These are phyloP conservation scores for Euphorbia tirucalli DNA, from an alignment of 345 rosid genomes.

Conservation along the genomic window DNA sequence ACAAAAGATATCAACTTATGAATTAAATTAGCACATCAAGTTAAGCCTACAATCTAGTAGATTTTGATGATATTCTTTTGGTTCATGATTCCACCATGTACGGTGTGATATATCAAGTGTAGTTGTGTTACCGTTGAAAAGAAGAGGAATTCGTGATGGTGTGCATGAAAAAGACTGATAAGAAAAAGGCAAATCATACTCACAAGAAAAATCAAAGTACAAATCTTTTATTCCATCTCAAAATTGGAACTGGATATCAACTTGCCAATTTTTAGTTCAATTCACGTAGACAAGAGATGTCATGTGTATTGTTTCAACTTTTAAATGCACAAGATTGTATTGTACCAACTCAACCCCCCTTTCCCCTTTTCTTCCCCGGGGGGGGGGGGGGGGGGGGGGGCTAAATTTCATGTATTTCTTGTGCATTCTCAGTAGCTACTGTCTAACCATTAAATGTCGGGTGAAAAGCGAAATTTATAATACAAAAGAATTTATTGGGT, in stretches of 20 bases:
- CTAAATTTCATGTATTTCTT: too few relatives aligned
- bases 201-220: not conserved
- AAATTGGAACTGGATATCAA: not conserved
- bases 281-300: not conserved
- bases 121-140: not conserved
- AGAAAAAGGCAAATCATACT: not conserved
- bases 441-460: too few relatives aligned
- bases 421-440: too few relatives aligned
- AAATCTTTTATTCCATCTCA: not conserved
- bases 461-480: too few relatives aligned
- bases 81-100: too few relatives aligned
- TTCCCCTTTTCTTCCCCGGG: too few relatives aligned
- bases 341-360: not conserved
- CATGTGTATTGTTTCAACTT: not conserved
- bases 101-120: not conserved
- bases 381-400: too few relatives aligned
- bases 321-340: not conserved
- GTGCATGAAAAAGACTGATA: not conserved
- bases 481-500: too few relatives aligned
- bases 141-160: not conserved
- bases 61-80: too few relatives aligned
- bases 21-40: too few relatives aligned
- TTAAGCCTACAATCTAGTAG: too few relatives aligned
- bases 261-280: not conserved
- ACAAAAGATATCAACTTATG: too few relatives aligned